phyloP scores from a whole-genome alignment of 371 early-diverging fungal genomes.

The Sporodiniella umbellata region DNA sequence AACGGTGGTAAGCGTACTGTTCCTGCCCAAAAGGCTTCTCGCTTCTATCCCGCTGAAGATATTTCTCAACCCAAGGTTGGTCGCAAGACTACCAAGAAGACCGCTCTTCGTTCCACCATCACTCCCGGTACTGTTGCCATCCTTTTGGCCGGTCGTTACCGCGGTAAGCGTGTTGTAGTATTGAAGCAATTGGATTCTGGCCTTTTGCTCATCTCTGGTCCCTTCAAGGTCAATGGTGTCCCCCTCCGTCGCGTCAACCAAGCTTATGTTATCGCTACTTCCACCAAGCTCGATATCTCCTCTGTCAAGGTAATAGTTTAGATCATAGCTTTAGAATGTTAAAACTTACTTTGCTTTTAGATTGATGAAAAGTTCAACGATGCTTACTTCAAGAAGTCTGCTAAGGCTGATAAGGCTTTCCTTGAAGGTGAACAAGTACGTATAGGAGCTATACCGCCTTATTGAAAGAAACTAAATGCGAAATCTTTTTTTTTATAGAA shows the following conservation, averaged over 20 bases:
- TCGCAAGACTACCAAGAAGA: conserved; percentile 75
- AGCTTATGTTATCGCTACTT: conserved; percentile 96
- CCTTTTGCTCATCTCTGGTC: conserved; percentile 93
- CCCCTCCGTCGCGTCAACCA: conserved; percentile 96
- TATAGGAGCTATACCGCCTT: no score
- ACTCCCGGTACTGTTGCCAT: conserved; percentile 97
- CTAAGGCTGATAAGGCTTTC: conserved; percentile 77
- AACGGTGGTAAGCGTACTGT: conserved; percentile 77
- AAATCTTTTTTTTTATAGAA: conserved; percentile 21
- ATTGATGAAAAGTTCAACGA: conserved; percentile 78
- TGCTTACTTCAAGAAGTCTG: conserved; percentile 80
- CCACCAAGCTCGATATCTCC: conserved; percentile 91
- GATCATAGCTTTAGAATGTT: not conserved
- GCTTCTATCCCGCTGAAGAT: conserved; percentile 87
- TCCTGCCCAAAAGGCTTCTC: conserved; percentile 65
- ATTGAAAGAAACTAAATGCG: not conserved
- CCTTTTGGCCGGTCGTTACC: conserved; percentile 93
- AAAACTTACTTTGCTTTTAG: conserved; percentile 4
- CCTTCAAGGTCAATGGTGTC: conserved; percentile 96
- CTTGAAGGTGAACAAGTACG: conserved; percentile 63
- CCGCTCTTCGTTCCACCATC: conserved; percentile 83
- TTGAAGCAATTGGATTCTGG: conserved; percentile 92
- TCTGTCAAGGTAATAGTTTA: conserved; percentile 52
- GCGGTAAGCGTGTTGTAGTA: conserved; percentile 97
- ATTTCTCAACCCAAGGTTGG: conserved; percentile 68